phyloP scores from a whole-genome alignment of 73 alveolate genomes.

The Symbiodinium natans region DNA sequence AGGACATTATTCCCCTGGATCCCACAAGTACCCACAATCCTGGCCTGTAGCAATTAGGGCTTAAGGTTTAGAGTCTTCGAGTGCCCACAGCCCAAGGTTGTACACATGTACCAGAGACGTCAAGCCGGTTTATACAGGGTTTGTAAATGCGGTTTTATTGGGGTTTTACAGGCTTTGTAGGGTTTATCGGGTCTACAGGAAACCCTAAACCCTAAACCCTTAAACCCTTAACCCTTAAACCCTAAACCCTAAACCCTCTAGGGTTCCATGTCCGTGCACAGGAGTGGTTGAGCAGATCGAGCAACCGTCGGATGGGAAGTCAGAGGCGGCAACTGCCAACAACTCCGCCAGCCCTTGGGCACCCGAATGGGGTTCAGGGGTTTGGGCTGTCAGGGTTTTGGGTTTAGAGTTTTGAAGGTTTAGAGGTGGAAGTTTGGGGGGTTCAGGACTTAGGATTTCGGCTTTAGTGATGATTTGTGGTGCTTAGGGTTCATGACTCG shows the following conservation, averaged over 20 bases:
- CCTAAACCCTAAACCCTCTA: too few species aligned
- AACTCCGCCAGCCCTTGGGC: background rate
- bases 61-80: background rate
- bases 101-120: background rate
- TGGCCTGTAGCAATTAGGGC: too few species aligned
- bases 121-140: too few species aligned
- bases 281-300: slow-evolving; percentile 87
- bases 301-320: background rate
- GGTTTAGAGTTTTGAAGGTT: too few species aligned
- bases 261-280: background rate
- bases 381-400: too few species aligned
- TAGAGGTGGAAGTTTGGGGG: too few species aligned
- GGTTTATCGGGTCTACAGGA: background rate
- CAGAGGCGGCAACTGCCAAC: slow-evolving; percentile 1
- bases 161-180: background rate
- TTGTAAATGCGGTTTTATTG: background rate
- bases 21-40: background rate
- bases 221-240: too few species aligned
- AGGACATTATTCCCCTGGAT: background rate
- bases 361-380: too few species aligned
- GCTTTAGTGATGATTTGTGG: too few species aligned
- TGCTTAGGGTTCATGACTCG: too few species aligned
- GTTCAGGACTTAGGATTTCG: too few species aligned
- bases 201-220: too few species aligned
- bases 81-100: background rate